phyloP scores from a whole-genome alignment of 768 basidiomycete genomes.

The Trametes cubensis region DNA sequence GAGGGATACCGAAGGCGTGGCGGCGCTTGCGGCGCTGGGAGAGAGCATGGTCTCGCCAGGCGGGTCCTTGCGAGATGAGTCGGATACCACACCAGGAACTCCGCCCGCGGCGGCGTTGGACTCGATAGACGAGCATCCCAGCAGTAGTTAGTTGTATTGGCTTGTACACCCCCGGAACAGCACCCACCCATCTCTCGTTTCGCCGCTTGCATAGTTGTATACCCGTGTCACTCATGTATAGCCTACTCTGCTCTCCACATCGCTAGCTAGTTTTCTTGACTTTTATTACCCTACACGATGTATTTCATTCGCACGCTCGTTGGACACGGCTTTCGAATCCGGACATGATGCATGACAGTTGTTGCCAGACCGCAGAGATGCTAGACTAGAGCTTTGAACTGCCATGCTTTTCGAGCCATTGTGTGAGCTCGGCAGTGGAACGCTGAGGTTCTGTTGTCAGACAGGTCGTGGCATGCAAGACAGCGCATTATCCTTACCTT shows the following conservation, averaged over 20 bases:
- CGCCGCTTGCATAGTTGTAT: conserved; percentile 20
- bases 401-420: conserved; percentile 53
- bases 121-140: conserved; percentile 23
- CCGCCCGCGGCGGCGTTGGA: conserved; percentile 17
- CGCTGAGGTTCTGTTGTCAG: conserved; percentile 42
- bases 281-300: conserved; percentile 18
- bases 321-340: not conserved
- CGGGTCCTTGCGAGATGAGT: conserved; percentile 15
- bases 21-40: conserved; percentile 18
- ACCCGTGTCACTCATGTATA: conserved; percentile 25
- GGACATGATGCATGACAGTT: not conserved
- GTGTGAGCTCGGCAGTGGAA: conserved; percentile 56
- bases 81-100: conserved; percentile 14
- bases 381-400: conserved; percentile 17
- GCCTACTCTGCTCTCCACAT: conserved; percentile 25
- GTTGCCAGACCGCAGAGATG: too few relatives aligned
- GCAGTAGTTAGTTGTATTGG: conserved; percentile 22
- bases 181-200: not conserved
- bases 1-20: conserved; percentile 21
- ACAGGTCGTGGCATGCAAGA: not conserved
- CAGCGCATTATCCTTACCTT: conserved; percentile 44
- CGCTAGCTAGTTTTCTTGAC: conserved; percentile 16
- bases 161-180: conserved; percentile 9
- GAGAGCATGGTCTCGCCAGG: conserved; percentile 17
- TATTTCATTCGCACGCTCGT: conserved; percentile 10